These are phyloP conservation scores for Acanthamoeba lenticulata DNA, from an alignment of 208 protist species.

Conservation along the genomic window DNA sequence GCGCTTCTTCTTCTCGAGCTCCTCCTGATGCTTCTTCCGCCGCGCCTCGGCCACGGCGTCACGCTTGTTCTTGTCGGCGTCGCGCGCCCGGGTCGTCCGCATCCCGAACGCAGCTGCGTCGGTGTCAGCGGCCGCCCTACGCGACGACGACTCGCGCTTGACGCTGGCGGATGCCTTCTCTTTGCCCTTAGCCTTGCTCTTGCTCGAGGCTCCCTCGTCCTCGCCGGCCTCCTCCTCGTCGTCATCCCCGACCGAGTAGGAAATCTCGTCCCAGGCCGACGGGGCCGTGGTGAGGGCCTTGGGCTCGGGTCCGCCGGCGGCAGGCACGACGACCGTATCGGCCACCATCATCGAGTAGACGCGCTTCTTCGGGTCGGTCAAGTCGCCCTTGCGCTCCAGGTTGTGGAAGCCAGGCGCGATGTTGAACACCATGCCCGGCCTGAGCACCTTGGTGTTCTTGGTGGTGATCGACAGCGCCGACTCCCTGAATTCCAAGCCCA, in stretches of 20 bases:
- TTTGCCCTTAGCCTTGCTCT: conserved; percentile 62
- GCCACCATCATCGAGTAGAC: conserved; percentile 77
- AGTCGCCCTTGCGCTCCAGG: conserved; percentile 1
- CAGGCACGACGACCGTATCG: conserved; percentile 82
- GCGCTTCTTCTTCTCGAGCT: conserved; percentile 64
- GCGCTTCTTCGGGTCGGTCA: conserved; percentile 70
- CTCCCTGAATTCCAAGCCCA: conserved; percentile 86
- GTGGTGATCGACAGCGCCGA: conserved; percentile 70
- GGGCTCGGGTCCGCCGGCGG: conserved; percentile 31
- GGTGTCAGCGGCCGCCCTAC: not conserved
- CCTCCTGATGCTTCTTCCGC: conserved; percentile 62
- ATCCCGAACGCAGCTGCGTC: not conserved
- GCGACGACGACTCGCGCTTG: not conserved
- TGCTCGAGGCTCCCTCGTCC: not conserved
- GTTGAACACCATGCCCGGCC: conserved; percentile 79
- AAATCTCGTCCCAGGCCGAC: conserved; percentile 1
- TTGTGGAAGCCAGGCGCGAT: conserved; percentile 74
- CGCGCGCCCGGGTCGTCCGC: not conserved
- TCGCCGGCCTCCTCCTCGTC: not conserved
- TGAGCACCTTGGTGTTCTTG: conserved; percentile 73
- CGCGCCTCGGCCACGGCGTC: not conserved
- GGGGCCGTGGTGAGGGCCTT: not conserved
- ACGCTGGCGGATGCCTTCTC: not conserved
- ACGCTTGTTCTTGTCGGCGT: conserved; percentile 42
- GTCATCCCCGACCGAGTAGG: not conserved